phyloP scores from a whole-genome alignment of 2,329 filamentous ascomycete genomes.

The Bipolaris bicolor region DNA sequence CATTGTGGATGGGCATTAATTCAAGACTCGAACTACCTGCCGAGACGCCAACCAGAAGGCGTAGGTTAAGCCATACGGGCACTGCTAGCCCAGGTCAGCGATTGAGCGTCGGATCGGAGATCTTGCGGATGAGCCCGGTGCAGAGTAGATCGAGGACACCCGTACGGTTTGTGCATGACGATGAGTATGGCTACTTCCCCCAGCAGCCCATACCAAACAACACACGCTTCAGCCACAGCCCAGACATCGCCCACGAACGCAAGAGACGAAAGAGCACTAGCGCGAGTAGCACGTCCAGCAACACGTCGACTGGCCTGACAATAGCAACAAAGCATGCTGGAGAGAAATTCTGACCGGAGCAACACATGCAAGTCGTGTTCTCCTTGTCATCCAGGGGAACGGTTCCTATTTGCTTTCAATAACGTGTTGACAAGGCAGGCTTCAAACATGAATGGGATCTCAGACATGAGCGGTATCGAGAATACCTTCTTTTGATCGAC shows the following conservation, averaged over 20 bases:
- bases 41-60: slow-evolving; percentile 34
- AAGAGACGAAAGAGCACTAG: slow-evolving; percentile 36
- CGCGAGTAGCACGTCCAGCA: slow-evolving; percentile 32
- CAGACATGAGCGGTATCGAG: too few relatives aligned
- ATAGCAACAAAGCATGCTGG: slow-evolving; percentile 19
- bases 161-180: slow-evolving; percentile 22
- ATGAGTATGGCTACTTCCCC: slow-evolving; percentile 38
- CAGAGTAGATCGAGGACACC: slow-evolving; percentile 47
- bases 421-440: background rate
- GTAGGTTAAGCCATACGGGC: slow-evolving; percentile 43
- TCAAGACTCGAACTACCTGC: slow-evolving; percentile 50
- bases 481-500: too few relatives aligned
- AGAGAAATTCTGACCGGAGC: slow-evolving; percentile 8
- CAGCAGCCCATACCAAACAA: slow-evolving; percentile 21
- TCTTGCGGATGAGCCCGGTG: slow-evolving; percentile 47
- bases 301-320: slow-evolving; percentile 16
- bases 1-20: slow-evolving; percentile 54
- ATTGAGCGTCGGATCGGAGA: slow-evolving; percentile 42
- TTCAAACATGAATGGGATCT: background rate
- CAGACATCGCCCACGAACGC: slow-evolving; percentile 32
- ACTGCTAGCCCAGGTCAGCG: slow-evolving; percentile 36
- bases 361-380: background rate
- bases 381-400: too few relatives aligned
- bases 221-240: slow-evolving; percentile 27
- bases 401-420: background rate